Evolutionary conservation across 805 yeast genomes (phyloP).

Genomic region (Blastobotrys parvus): DNA sequence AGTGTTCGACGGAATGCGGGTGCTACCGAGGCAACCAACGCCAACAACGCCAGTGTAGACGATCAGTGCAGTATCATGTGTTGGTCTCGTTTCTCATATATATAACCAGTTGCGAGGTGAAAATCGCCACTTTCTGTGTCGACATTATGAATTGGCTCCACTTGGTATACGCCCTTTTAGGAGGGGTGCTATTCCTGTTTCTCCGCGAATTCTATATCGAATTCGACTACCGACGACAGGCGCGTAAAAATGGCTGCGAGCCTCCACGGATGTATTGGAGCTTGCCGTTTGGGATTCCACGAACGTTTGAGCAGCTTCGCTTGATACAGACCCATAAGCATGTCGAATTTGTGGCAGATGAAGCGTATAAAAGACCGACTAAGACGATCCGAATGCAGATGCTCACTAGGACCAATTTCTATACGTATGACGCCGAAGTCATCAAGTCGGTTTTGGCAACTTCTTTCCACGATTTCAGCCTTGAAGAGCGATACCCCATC

Average conservation of each 20-base stretch:
- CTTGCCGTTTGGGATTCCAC: background rate
- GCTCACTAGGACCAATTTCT: background rate
- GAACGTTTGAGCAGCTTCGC: background rate
- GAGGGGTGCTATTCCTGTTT: background rate
- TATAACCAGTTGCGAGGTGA: too few species aligned
- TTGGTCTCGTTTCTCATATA: too few species aligned
- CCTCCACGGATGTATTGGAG: background rate
- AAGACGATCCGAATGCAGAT: constrained; percentile 1
- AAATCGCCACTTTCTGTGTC: too few species aligned
- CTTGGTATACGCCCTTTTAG: background rate
- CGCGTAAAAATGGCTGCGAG: background rate
- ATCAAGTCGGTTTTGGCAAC: constrained; percentile 25
- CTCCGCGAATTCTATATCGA: background rate
- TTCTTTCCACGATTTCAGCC: constrained; percentile 21
- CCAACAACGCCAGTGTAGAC: too few species aligned
- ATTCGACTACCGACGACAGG: background rate
- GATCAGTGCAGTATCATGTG: too few species aligned
- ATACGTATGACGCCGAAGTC: constrained; percentile 21
- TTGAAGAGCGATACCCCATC: constrained; percentile 22
- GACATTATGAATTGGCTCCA: background rate
- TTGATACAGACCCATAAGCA: background rate
- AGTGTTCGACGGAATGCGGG: too few species aligned
- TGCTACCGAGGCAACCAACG: too few species aligned
- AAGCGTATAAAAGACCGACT: background rate
- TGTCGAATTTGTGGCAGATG: background rate